Evolutionary conservation across 1,139 yeast genomes (phyloP).

Genomic region (Yamadazyma spencermartinsiae): DNA sequence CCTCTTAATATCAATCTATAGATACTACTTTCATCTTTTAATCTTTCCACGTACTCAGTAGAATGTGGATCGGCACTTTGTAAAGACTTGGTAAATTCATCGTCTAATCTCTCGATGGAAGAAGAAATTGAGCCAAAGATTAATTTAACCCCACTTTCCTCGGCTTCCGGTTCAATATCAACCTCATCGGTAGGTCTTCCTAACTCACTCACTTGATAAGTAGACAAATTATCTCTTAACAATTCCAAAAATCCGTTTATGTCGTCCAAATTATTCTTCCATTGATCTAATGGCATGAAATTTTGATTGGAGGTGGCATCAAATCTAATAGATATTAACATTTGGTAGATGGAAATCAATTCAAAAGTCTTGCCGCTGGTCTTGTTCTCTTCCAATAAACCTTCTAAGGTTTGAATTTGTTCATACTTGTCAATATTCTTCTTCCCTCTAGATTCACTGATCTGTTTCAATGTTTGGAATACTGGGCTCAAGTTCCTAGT

Average conservation of each 20-base stretch:
- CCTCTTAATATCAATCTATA: constrained; percentile 79
- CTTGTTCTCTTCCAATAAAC: constrained; percentile 45
- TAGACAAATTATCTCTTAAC: constrained; percentile 58
- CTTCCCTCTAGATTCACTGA: constrained; percentile 92
- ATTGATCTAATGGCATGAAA: constrained; percentile 77
- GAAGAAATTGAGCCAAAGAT: constrained; percentile 85
- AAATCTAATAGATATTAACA: constrained; percentile 85
- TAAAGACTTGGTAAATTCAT: constrained; percentile 86
- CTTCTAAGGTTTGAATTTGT: constrained; percentile 73
- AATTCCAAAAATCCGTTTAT: constrained; percentile 62
- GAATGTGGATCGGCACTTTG: constrained; percentile 94
- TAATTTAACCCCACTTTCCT: constrained; percentile 64
- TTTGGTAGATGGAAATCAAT: constrained; percentile 72
- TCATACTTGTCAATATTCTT: constrained; percentile 85
- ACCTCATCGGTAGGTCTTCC: constrained; percentile 79
- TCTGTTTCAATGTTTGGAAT: constrained; percentile 70
- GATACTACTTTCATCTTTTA: constrained; percentile 80
- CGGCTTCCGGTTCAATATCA: constrained; percentile 72
- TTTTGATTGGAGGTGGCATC: constrained; percentile 71
- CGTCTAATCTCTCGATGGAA: constrained; percentile 89
- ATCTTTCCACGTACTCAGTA: constrained; percentile 86
- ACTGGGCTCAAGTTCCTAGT: constrained; percentile 46
- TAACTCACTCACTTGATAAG: constrained; percentile 74
- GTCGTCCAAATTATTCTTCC: constrained; percentile 73
- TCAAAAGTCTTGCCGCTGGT: constrained; percentile 57